A percentile compares a stretch with the other conserved stretches of the same genome.
phyloP scores from a whole-genome alignment of 345 rosid genomes.

The Dipteronia sinensis region DNA sequence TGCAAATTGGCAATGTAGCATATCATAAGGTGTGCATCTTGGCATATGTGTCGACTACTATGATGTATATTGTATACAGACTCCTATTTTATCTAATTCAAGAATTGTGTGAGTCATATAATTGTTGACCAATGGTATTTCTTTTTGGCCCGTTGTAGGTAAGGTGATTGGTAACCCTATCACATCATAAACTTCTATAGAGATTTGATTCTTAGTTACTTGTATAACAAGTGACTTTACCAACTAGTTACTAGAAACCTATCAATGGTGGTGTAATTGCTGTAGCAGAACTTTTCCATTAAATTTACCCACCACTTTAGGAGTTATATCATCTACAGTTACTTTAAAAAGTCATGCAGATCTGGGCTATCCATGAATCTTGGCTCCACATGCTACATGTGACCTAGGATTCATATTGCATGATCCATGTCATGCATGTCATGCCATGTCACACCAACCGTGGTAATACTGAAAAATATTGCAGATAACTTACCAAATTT shows the following conservation, averaged over 20 bases:
- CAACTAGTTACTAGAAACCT: not conserved
- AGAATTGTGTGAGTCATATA: not conserved
- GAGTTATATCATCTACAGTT: not conserved
- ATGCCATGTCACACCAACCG: not conserved
- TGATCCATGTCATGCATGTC: not conserved
- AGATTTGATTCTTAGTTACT: not conserved
- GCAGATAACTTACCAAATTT: constrained; percentile 51
- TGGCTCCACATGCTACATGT: not conserved
- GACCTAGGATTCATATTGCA: not conserved
- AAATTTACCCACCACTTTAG: not conserved
- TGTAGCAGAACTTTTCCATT: not conserved
- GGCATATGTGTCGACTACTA: not conserved
- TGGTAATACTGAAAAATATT: not conserved
- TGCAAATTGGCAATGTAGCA: not conserved
- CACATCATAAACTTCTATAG: not conserved
- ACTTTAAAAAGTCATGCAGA: not conserved
- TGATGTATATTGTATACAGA: not conserved
- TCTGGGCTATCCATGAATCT: not conserved
- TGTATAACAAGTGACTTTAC: not conserved
- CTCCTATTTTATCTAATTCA: not conserved
- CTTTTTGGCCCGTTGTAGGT: not conserved
- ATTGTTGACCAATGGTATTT: not conserved
- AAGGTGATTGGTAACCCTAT: not conserved
- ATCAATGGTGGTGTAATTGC: not conserved
- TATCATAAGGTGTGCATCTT: not conserved